phyloP scores from a whole-genome alignment of 345 rosid genomes.

The rapeseed (Brassica napus) region DNA sequence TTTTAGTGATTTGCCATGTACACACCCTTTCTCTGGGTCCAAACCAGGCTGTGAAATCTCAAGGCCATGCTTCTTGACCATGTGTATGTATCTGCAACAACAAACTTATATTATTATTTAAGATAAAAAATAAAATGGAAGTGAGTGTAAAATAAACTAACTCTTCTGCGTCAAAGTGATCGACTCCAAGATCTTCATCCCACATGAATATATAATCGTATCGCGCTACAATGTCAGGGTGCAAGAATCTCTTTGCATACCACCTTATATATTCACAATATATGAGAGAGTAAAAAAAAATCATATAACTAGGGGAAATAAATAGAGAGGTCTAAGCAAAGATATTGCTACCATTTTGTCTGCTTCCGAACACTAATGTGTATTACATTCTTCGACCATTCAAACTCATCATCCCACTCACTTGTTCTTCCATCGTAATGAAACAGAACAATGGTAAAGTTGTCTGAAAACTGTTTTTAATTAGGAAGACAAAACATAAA shows the following conservation, averaged over 20 bases:
- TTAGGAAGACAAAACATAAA: slow-evolving; percentile 20
- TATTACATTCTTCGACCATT: slow-evolving; percentile 84
- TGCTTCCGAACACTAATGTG: slow-evolving; percentile 75
- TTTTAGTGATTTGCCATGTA: slow-evolving; percentile 92
- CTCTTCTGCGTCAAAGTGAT: slow-evolving; percentile 81
- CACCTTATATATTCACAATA: slow-evolving; percentile 56
- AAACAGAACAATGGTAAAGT: slow-evolving; percentile 77
- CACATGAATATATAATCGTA: slow-evolving; percentile 90
- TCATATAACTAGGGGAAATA: background rate
- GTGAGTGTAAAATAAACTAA: slow-evolving; percentile 28
- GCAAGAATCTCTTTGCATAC: slow-evolving; percentile 95
- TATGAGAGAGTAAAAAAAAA: background rate
- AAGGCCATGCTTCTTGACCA: slow-evolving; percentile 82
- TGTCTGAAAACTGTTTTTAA: slow-evolving; percentile 66
- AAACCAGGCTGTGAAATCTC: slow-evolving; percentile 95
- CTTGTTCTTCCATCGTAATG: slow-evolving; percentile 85
- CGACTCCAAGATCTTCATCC: slow-evolving; percentile 97
- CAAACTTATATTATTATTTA: background rate
- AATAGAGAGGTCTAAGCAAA: background rate
- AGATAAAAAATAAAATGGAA: background rate
- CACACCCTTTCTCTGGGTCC: slow-evolving; percentile 79
- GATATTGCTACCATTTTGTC: slow-evolving; percentile 71
- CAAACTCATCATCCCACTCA: slow-evolving; percentile 85
- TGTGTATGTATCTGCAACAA: slow-evolving; percentile 58
- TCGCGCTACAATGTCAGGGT: slow-evolving; percentile 80